A percentile compares a stretch with the other conserved stretches of the same genome.
Evolutionary conservation across 179 eudicot species (phyloP).

Genomic region (Patellifolia procumbens): DNA sequence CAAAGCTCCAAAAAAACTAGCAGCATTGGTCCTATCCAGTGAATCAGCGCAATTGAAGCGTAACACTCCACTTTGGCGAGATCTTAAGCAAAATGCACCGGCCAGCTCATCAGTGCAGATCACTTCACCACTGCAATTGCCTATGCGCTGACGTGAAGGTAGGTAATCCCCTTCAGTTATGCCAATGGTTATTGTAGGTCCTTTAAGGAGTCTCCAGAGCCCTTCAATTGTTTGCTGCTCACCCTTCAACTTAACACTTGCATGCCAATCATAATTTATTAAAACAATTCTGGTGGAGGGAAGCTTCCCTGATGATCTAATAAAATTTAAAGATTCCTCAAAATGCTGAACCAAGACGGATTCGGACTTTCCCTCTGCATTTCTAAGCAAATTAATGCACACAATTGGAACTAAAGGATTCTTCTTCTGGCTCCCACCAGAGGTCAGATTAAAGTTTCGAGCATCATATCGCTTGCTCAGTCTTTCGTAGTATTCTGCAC

Average conservation of each 20-base stretch:
- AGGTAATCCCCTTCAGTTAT: constrained; percentile 92
- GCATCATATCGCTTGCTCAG: constrained; percentile 83
- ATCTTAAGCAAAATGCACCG: constrained; percentile 89
- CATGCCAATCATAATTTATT: constrained; percentile 97
- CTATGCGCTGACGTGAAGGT: constrained; percentile 74
- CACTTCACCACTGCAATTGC: constrained; percentile 84
- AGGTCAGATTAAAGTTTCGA: constrained; percentile 50
- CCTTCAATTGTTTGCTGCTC: constrained; percentile 97
- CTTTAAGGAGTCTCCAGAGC: constrained; percentile 87
- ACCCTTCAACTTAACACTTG: constrained; percentile 72
- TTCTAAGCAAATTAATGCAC: constrained; percentile 84
- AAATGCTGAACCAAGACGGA: constrained; percentile 83
- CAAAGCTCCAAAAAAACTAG: constrained; percentile 90
- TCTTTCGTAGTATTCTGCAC: constrained; percentile 81
- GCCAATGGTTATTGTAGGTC: constrained; percentile 80
- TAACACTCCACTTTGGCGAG: constrained; percentile 90
- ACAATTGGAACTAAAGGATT: constrained; percentile 76
- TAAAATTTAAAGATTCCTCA: constrained; percentile 76
- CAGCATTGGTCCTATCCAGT: constrained; percentile 97
- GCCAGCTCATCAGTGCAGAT: constrained; percentile 57
- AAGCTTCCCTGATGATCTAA: constrained; percentile 72
- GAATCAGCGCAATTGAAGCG: constrained; percentile 98
- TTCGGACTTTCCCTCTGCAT: constrained; percentile 93
- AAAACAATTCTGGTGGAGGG: constrained; percentile 70
- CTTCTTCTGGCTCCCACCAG: constrained; percentile 64